phyloP scores from a whole-genome alignment of 2,329 filamentous ascomycete genomes.

The Cercospora sp. region DNA sequence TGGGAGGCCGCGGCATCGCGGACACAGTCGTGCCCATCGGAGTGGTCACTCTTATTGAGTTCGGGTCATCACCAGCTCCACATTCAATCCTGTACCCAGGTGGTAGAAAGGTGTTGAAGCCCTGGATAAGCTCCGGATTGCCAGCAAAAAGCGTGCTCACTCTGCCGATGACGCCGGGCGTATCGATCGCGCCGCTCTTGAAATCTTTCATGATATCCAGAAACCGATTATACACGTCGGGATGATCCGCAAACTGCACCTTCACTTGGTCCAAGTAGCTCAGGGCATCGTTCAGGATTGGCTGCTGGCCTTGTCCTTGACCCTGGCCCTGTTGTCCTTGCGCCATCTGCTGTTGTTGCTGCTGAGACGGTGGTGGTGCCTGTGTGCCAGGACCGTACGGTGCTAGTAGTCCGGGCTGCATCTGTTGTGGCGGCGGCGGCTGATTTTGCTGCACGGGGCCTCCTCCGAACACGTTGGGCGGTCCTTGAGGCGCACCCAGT shows the following conservation, averaged over 20 bases:
- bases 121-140: constrained; percentile 83
- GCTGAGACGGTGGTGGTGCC: constrained; percentile 32
- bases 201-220: constrained; percentile 99
- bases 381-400: constrained; percentile 43
- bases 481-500: constrained; percentile 60
- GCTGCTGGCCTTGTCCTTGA: constrained; percentile 76
- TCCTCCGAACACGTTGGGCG: constrained; percentile 68
- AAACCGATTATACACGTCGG: constrained; percentile 95
- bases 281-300: constrained; percentile 81
- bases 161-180: constrained; percentile 92
- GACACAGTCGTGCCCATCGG: constrained; percentile 96
- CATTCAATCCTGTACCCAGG: constrained; percentile 93
- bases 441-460: constrained; percentile 66
- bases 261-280: constrained; percentile 98
- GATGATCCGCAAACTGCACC: constrained; percentile 93
- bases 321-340: constrained; percentile 35
- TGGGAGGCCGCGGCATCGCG: constrained; percentile 65
- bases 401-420: constrained; percentile 48
- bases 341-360: constrained; percentile 31
- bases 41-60: constrained; percentile 93
- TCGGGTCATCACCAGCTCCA: constrained; percentile 87
- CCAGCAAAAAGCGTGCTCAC: constrained; percentile 95
- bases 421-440: constrained; percentile 50
- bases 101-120: constrained; percentile 98
- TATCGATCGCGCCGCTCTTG: constrained; percentile 97